Conservation (phyloP, 1,139 yeast species). For the Komagataea norvegica region DNA sequence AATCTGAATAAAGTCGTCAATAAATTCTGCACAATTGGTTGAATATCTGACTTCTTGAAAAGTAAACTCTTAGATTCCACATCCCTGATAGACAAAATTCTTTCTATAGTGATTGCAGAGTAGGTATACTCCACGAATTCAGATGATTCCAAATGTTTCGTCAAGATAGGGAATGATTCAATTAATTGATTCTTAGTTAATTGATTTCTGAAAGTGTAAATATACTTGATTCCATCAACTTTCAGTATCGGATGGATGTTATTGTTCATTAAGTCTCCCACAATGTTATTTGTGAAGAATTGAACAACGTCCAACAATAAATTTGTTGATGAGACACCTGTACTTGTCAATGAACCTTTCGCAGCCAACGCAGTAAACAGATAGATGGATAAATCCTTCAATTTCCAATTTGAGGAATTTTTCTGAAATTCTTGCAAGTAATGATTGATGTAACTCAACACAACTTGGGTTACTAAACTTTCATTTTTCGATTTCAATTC, state of each 20-base stretch:
- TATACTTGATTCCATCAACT: conserved; percentile 90
- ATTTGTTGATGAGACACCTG: conserved; percentile 89
- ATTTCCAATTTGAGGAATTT: conserved; percentile 60
- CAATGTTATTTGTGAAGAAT: conserved; percentile 77
- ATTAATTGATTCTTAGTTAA: conserved; percentile 78
- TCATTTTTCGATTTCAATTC: conserved; percentile 82
- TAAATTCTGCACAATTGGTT: conserved; percentile 48
- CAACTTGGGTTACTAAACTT: conserved; percentile 65
- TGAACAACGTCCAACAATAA: conserved; percentile 78
- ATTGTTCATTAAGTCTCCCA: conserved; percentile 63
- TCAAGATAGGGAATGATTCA: conserved; percentile 76
- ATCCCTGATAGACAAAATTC: conserved; percentile 73
- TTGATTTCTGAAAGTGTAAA: conserved; percentile 88
- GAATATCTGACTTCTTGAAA: conserved; percentile 69
- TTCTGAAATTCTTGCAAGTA: conserved; percentile 51
- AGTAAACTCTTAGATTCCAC: conserved; percentile 43
- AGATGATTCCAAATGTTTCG: conserved; percentile 53
- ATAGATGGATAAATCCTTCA: conserved; percentile 83
- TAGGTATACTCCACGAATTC: conserved; percentile 90
- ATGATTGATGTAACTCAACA: conserved; percentile 68
- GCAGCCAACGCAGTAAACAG: conserved; percentile 87
- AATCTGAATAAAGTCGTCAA: conserved; percentile 63
- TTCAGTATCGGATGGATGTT: conserved; percentile 65
- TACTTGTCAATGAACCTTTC: conserved; percentile 76
- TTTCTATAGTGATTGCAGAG: conserved; percentile 89